These are phyloP conservation scores for Coccomyxa subellipsoidea DNA, from an alignment of 163 green algal genomes.

Conservation along the genomic window DNA sequence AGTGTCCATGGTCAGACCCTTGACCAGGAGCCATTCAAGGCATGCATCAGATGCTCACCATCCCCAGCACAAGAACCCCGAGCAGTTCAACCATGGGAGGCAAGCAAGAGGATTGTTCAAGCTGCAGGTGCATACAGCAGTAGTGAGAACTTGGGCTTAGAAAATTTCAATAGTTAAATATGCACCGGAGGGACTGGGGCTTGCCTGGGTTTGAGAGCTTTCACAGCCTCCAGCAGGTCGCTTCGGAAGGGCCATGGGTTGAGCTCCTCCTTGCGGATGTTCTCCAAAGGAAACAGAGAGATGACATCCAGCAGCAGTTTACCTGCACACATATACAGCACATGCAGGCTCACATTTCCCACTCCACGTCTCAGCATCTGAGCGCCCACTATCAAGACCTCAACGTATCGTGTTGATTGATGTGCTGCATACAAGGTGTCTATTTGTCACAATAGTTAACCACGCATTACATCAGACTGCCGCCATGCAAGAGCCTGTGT, in stretches of 20 bases:
- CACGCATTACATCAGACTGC: no score
- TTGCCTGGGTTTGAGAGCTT: slow-evolving; percentile 32
- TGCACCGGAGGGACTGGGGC: no score
- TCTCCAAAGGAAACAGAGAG: slow-evolving; percentile 45
- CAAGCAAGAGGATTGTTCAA: no score
- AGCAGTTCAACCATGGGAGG: no score
- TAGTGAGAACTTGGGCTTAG: no score
- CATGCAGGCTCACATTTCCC: neutral
- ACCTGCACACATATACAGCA: neutral
- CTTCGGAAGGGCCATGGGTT: slow-evolving; percentile 52
- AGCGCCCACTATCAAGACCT: neutral
- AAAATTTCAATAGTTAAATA: no score
- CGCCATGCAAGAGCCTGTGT: no score
- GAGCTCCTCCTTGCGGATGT: slow-evolving; percentile 20
- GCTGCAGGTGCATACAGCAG: no score
- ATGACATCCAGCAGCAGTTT: slow-evolving; percentile 32
- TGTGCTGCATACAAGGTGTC: neutral
- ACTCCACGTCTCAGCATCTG: neutral
- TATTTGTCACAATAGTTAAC: neutral
- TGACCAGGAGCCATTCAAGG: neutral
- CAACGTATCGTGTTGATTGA: neutral
- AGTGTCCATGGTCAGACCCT: neutral
- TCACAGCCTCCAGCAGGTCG: slow-evolving; percentile 47
- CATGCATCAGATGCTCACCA: no score
- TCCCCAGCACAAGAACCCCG: no score